A percentile compares a stretch with the other conserved stretches of the same genome.
These are phyloP conservation scores for Paspalum notatum DNA, from an alignment of 176 grass and related monocot genomes.

Conservation along the genomic window DNA sequence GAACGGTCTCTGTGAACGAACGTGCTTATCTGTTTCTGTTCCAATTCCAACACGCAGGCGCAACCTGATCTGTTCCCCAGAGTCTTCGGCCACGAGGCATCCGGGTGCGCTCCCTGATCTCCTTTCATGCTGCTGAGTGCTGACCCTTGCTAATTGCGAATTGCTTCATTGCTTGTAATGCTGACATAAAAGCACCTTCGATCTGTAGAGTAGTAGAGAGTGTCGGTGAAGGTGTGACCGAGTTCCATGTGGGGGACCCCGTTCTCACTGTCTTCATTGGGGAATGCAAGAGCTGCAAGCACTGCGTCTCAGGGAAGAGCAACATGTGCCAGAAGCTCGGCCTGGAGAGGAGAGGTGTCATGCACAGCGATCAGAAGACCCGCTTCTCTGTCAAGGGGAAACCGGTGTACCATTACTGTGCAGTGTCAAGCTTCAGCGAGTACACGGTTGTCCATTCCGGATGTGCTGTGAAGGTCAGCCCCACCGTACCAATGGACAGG, in stretches of 20 bases:
- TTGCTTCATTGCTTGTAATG: background rate
- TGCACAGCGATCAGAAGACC: conserved; percentile 90
- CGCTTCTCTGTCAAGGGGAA: conserved; percentile 70
- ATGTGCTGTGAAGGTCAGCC: conserved; percentile 76
- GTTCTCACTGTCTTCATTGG: conserved; percentile 91
- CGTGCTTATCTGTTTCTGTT: conserved; percentile 26
- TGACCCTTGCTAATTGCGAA: background rate
- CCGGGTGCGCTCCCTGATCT: conserved; percentile 57
- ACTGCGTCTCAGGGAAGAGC: conserved; percentile 80
- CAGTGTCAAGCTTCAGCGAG: conserved; percentile 97
- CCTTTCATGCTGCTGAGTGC: background rate
- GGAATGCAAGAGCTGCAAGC: conserved; percentile 85
- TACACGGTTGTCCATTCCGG: conserved; percentile 85
- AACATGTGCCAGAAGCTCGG: conserved; percentile 98
- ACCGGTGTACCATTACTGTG: conserved; percentile 79
- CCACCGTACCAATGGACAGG: conserved; percentile 71
- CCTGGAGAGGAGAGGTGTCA: conserved; percentile 84
- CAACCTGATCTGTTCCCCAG: conserved; percentile 81
- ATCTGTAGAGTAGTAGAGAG: conserved; percentile 78
- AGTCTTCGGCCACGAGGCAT: conserved; percentile 95
- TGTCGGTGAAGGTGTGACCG: conserved; percentile 72
- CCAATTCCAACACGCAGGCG: conserved; percentile 46
- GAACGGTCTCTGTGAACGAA: background rate
- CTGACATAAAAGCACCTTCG: background rate
- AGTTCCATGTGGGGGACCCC: conserved; percentile 74